Base-by-base conservation (phyloP, 2,329 filamentous ascomycete species). In the Sclerotiophoma versabilis region DNA sequence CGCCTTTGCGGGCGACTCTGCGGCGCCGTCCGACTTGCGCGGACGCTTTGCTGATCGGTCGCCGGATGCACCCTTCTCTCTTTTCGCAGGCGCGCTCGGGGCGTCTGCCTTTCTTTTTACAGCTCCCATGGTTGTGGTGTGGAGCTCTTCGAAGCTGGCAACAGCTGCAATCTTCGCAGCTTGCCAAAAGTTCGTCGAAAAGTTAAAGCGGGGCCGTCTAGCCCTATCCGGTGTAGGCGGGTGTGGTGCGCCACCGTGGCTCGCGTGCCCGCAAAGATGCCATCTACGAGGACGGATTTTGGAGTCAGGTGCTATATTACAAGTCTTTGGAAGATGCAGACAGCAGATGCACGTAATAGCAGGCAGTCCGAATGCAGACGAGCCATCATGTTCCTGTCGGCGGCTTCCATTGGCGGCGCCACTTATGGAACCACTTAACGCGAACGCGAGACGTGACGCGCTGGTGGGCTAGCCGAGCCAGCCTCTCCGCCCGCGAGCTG, bases 91-190 rank as follows among this genome's bases (percentile, higher is more conserved):
- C 25, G 61, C 58, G 32, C 58, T 60, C 41, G 66, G 64, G 52
- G 67, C 64, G 34, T 76, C 76, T 51, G 79, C 79, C 59, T 79
- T 80, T 50, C 79, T 69, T 68, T 81, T 81, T 12, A 75, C 65
- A 23, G 77, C 71, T 57, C 76, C 77, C 79, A 81, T 81, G 39
- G 51, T 58, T 57, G 48, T 49, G 34, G 30, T 52, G 32, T 48
- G 42, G 43, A 56, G 49, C 37, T 54, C 47, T 51, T 49, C 27
- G 49, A 51, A 52, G 55, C 52, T 54, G 45, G 42, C 25, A 43
- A 38, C 44, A 32, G 51, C 58, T 57, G 50, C 46, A 54, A 51
- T 60, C 55, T 32, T 33, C 44, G 41, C 45, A 20, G 14, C 29
- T 47, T 55, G 59, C 58, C 60, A 65, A 64, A 59, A 62, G 54